Evolutionary conservation across 1,284 basidiomycete species (phyloP).

Genomic region (Gymnopus androsaceus): DNA sequence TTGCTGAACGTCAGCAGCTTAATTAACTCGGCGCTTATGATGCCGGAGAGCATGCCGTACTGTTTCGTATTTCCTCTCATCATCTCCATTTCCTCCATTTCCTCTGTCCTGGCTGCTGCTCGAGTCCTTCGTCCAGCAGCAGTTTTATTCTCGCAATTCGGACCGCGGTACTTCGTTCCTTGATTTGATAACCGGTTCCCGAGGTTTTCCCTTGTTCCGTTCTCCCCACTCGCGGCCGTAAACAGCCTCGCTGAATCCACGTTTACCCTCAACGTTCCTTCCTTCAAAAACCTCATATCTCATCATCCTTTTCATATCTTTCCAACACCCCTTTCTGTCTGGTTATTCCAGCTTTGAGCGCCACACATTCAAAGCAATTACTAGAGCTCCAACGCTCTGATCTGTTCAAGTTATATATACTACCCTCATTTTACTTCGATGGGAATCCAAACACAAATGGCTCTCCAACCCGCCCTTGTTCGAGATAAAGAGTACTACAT

Average conservation of each 20-base stretch:
- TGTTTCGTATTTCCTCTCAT: too few species aligned
- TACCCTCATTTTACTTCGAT: background rate
- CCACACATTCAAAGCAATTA: background rate
- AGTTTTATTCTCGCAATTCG: too few species aligned
- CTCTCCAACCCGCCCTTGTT: background rate
- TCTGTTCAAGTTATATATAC: background rate
- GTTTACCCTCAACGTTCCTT: background rate
- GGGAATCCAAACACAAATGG: background rate
- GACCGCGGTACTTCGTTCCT: background rate
- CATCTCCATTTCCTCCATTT: too few species aligned
- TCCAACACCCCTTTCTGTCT: background rate
- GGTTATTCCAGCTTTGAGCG: background rate
- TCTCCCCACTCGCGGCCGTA: background rate
- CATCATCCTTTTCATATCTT: background rate
- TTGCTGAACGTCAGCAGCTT: too few species aligned
- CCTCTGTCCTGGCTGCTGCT: too few species aligned
- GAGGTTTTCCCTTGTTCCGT: background rate
- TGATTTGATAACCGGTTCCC: background rate
- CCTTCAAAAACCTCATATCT: too few species aligned
- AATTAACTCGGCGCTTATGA: too few species aligned
- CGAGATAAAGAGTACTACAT: conserved; percentile 18
- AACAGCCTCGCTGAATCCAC: background rate
- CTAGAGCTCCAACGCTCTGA: background rate
- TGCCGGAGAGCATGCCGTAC: too few species aligned
- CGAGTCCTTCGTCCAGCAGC: too few species aligned